Percentiles rank a stretch among this genome's conserved stretches.
phyloP scores from a whole-genome alignment of 163 green algal genomes.

The Trebouxia gelatinosa region DNA sequence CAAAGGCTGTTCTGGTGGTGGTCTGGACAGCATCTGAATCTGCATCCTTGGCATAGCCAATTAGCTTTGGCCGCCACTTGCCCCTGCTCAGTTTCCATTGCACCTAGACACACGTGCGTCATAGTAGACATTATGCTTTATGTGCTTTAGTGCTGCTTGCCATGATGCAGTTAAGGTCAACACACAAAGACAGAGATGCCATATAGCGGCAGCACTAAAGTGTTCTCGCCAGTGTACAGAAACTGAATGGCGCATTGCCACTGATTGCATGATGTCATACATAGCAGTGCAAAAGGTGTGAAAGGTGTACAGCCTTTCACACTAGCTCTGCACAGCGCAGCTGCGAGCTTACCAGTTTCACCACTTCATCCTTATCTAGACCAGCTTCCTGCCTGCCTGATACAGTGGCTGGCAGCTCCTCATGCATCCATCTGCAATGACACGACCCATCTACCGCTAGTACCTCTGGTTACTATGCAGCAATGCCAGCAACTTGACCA shows the following conservation, averaged over 20 bases:
- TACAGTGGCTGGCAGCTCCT: not conserved
- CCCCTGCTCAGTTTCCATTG: constrained; percentile 68
- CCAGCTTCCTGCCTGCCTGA: not conserved
- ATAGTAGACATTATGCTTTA: not conserved
- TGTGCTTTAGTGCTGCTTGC: not conserved
- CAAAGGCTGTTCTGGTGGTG: constrained; percentile 19
- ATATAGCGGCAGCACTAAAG: too few species aligned
- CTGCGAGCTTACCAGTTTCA: not conserved
- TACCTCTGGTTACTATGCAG: not conserved
- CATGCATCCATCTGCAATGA: not conserved
- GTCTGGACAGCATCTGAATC: constrained; percentile 15
- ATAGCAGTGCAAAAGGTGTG: too few species aligned
- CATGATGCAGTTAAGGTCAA: not conserved
- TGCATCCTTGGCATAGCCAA: constrained; percentile 47
- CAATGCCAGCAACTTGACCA: not conserved
- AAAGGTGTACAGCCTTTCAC: not conserved
- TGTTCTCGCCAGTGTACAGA: not conserved
- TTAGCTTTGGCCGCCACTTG: constrained; percentile 59
- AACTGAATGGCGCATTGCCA: too few species aligned
- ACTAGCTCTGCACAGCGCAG: not conserved
- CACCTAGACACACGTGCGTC: constrained; percentile 38
- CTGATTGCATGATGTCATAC: too few species aligned
- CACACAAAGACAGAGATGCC: not conserved
- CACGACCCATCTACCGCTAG: not conserved
- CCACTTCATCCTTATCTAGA: not conserved